These are phyloP conservation scores for Coccomyxa sp. DNA, from an alignment of 139 green algal genomes.

Conservation along the genomic window DNA sequence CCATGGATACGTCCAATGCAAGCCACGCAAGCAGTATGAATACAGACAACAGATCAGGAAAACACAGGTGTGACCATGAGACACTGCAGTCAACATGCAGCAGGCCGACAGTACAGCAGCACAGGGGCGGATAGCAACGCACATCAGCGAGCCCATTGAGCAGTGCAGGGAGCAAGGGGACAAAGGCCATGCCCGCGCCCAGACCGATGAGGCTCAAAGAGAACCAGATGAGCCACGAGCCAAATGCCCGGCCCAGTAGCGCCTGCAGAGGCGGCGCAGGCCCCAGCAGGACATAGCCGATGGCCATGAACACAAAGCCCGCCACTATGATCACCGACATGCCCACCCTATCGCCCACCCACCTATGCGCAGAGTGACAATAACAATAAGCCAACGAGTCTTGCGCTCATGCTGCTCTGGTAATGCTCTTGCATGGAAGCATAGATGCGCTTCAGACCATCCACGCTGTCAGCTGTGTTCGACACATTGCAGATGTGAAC, in stretches of 20 bases:
- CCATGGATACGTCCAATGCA: too few relatives aligned
- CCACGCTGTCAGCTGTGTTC: too few relatives aligned
- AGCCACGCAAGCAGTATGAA: too few relatives aligned
- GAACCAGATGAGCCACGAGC: neutral
- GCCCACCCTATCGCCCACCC: neutral
- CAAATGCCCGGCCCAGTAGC: neutral
- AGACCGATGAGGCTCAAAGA: neutral
- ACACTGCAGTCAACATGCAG: neutral
- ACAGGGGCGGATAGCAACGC: neutral
- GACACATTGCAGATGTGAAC: too few relatives aligned
- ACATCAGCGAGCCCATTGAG: neutral
- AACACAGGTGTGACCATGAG: too few relatives aligned
- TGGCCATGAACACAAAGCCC: neutral
- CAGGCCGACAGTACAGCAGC: neutral
- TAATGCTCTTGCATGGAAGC: too few relatives aligned
- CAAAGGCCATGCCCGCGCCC: neutral
- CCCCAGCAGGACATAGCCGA: neutral
- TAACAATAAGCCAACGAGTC: too few relatives aligned
- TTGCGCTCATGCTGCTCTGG: too few relatives aligned
- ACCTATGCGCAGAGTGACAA: neutral
- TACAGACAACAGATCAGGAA: too few relatives aligned
- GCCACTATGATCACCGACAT: neutral
- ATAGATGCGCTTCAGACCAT: too few relatives aligned
- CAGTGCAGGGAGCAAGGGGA: neutral
- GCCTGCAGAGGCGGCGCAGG: neutral